Evolutionary conservation across 257 asterid genomes (phyloP).

Genomic region (Solanum sitiens): DNA sequence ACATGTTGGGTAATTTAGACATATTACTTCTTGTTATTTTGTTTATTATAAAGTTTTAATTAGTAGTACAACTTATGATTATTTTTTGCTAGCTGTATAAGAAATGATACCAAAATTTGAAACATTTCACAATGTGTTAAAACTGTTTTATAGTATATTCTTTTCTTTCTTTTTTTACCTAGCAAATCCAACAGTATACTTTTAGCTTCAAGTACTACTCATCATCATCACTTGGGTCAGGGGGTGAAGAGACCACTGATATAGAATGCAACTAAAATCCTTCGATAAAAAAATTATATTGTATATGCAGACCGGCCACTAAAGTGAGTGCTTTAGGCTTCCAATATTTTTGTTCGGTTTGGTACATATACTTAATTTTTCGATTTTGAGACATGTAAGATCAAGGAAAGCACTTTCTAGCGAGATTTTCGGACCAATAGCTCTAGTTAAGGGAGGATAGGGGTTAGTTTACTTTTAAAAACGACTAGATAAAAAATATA

Average conservation of each 20-base stretch:
- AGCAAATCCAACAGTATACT: neutral
- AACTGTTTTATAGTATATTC: neutral
- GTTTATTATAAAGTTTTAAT: neutral
- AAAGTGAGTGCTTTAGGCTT: neutral
- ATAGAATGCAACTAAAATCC: neutral
- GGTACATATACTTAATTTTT: neutral
- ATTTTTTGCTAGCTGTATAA: neutral
- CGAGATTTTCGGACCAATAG: no score
- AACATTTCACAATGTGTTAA: neutral
- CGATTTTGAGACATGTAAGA: fast-evolving
- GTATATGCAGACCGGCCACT: neutral
- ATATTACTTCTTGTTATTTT: neutral
- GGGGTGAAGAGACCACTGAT: no score
- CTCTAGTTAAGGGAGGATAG: neutral
- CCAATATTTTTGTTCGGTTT: neutral
- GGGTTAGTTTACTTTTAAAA: neutral
- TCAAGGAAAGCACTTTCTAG: neutral
- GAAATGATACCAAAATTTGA: neutral
- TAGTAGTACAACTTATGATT: neutral
- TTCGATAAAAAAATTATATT: neutral
- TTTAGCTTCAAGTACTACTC: neutral
- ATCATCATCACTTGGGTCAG: neutral
- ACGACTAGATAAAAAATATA: no score
- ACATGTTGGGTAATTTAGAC: neutral
- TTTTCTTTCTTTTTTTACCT: neutral